Conservation (phyloP, 306 rosid genomes). For the Ammopiptanthus mongolicus region DNA sequence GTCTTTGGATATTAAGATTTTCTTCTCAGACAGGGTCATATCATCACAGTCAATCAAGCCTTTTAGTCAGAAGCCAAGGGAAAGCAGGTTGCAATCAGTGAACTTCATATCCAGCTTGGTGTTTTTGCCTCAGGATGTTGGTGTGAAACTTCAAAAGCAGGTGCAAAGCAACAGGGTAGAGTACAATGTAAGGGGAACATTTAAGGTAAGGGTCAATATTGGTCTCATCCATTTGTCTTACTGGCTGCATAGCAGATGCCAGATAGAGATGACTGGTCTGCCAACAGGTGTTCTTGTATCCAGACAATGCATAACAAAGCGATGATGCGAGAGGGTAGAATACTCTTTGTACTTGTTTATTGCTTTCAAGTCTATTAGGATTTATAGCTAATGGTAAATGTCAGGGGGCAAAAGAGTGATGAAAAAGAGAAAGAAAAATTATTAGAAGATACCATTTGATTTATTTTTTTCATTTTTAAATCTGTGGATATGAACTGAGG, state of each 20-base stretch:
- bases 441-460: neutral
- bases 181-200: slow-evolving; percentile 66
- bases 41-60: slow-evolving; percentile 55
- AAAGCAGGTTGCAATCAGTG: slow-evolving; percentile 59
- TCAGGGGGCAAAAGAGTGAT: slow-evolving; percentile 15
- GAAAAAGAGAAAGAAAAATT: neutral
- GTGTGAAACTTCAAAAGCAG: slow-evolving; percentile 63
- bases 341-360: neutral
- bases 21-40: slow-evolving; percentile 68
- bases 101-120: slow-evolving; percentile 73
- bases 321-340: slow-evolving; percentile 30
- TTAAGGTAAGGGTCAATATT: slow-evolving; percentile 55
- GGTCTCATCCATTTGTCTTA: slow-evolving; percentile 59
- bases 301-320: slow-evolving; percentile 56
- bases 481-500: slow-evolving; percentile 8
- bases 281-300: slow-evolving; percentile 72
- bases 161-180: slow-evolving; percentile 54
- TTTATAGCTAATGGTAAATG: slow-evolving; percentile 12
- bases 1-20: slow-evolving; percentile 52
- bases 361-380: slow-evolving; percentile 3
- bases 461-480: neutral
- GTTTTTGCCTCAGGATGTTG: slow-evolving; percentile 70
- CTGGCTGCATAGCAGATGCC: slow-evolving; percentile 71
- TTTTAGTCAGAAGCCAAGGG: slow-evolving; percentile 53
- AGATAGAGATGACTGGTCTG: slow-evolving; percentile 80